Evolutionary conservation across 2,329 filamentous ascomycete genomes (phyloP), one percentile per base, ranked within the genome.

Genomic region (Aquanectria penicillioides): DNA sequence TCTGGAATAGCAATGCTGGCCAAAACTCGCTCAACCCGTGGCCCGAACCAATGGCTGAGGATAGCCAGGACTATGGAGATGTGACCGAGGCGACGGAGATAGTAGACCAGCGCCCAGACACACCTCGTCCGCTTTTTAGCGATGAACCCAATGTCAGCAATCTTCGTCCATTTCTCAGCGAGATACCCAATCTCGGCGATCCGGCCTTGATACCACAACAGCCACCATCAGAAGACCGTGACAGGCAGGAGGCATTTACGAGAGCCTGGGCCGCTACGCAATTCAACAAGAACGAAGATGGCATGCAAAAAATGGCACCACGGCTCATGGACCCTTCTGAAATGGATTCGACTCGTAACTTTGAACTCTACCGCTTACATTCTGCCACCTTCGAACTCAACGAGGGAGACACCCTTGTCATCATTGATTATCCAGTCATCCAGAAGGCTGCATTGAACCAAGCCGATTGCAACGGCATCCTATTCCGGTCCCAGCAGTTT

Each of bases 391-490:
- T 69, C 7, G 72, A 74, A 37, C 59, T 76, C 31, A 57, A 50
- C 9, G 17, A 70, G 4, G 81, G 81, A 6, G 81, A 83, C 50
- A 81, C 79, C 0, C 64, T 82, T 7, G 74, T 83, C 23, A 73
- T 81, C 38, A 70, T 85, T 23, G 75, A 78, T 26, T 76, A 78
- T 36, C 76, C 72, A 7, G 53, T 56, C 44, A 63, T 57, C 15
- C 67, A 58, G 3, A 62, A 49, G 6, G 61, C 57, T 9, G 62
- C 50, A 4, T 40, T 43, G 15, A 64, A 47, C 20, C 56, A 66
- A 20, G 61, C 62, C 23, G 75, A 74, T 65, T 81, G 79, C 65
- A 71, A 74, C 60, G 76, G 70, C 57, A 64, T 70, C 20, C 57
- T 62, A 17, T 75, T 72, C 64, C 65, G 62, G 17, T 73, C 76